phyloP scores from a whole-genome alignment of 495 filamentous ascomycete species.

The Penicillium taxi region DNA sequence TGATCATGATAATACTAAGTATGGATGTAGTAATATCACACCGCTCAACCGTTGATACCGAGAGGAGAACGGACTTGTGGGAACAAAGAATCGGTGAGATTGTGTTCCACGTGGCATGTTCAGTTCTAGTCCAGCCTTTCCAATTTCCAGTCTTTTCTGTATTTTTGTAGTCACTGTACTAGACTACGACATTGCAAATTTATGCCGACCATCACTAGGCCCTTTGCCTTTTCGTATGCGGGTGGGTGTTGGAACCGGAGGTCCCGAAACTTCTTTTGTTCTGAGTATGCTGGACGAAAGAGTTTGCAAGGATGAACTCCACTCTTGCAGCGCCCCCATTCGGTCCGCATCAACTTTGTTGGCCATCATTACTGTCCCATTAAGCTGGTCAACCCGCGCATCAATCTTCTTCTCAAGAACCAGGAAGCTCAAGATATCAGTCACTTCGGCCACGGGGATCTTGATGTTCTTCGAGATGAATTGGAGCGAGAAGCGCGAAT shows the following conservation, averaged over 20 bases:
- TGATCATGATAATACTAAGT: too few species aligned
- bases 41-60: neutral
- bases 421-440: conserved; percentile 87
- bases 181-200: too few species aligned
- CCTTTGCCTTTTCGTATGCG: too few species aligned
- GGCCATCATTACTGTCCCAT: conserved; percentile 73
- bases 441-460: conserved; percentile 75
- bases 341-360: conserved; percentile 67
- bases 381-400: conserved; percentile 83
- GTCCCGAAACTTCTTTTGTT: too few species aligned
- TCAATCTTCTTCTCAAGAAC: conserved; percentile 83
- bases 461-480: conserved; percentile 83
- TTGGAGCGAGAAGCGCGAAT: conserved; percentile 78
- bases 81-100: conserved; percentile 16
- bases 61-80: neutral
- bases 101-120: conserved; percentile 10
- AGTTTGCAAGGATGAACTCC: conserved; percentile 57
- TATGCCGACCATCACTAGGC: too few species aligned
- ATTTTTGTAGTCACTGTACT: too few species aligned
- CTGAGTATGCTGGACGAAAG: too few species aligned
- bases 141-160: too few species aligned
- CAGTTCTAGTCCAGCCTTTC: too few species aligned
- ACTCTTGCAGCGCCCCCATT: conserved; percentile 62
- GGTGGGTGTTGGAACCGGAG: too few species aligned
- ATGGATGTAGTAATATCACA: too few species aligned